Evolutionary conservation across 345 rosid genomes (phyloP).

Genomic region (Diplotaxis tenuifolia): DNA sequence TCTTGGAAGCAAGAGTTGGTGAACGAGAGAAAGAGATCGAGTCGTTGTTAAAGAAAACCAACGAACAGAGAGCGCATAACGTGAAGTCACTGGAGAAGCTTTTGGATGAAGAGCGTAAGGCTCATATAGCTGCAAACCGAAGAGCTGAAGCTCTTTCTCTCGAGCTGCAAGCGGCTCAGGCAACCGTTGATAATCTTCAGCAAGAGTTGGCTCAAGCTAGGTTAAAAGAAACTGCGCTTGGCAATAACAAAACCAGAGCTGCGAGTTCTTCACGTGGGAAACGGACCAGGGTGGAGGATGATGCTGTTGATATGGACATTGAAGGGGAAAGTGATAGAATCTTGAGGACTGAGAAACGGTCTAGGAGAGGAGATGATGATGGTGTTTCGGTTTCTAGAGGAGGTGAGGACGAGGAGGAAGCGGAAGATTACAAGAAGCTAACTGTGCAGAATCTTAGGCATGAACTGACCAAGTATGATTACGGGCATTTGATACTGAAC

Average conservation of each 20-base stretch:
- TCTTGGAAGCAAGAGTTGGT: constrained; percentile 82
- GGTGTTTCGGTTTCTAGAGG: constrained; percentile 62
- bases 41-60: constrained; percentile 61
- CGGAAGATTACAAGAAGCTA: constrained; percentile 64
- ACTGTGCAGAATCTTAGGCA: constrained; percentile 76
- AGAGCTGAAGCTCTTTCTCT: constrained; percentile 83
- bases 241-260: constrained; percentile 71
- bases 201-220: constrained; percentile 78
- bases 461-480: constrained; percentile 80
- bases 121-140: constrained; percentile 65
- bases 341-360: constrained; percentile 58
- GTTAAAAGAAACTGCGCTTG: constrained; percentile 82
- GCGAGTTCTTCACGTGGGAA: constrained; percentile 60
- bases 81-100: constrained; percentile 81
- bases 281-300: constrained; percentile 57
- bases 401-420: constrained; percentile 42
- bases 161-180: constrained; percentile 75
- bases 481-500: constrained; percentile 75
- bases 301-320: constrained; percentile 59
- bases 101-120: constrained; percentile 77
- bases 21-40: constrained; percentile 95
- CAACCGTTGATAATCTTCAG: constrained; percentile 76
- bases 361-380: constrained; percentile 53
- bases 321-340: constrained; percentile 49
- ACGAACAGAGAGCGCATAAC: constrained; percentile 71